A percentile compares a stretch with the other conserved stretches of the same genome.
Evolutionary conservation across 208 protist genomes (phyloP).

Genomic region (Porcisia hertigi): DNA sequence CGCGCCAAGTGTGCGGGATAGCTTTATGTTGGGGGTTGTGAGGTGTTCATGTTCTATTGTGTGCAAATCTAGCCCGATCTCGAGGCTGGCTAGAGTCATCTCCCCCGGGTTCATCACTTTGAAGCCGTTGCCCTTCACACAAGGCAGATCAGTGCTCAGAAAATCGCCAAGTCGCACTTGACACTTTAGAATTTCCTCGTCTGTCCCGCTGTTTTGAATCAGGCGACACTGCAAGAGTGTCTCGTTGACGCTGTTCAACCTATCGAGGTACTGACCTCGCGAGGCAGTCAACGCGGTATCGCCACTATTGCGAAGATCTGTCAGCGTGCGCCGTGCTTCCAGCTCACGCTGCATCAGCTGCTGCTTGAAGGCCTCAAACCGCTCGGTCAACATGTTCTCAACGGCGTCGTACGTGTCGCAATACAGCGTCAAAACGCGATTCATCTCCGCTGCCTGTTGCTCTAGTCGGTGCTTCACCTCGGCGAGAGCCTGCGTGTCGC

Average conservation of each 20-base stretch:
- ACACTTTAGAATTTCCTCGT: slow-evolving; percentile 70
- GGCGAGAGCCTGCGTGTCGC: slow-evolving; percentile 47
- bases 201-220: slow-evolving; percentile 57
- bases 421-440: slow-evolving; percentile 61
- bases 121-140: slow-evolving; percentile 64
- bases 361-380: slow-evolving; percentile 68
- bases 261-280: slow-evolving; percentile 47
- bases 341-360: slow-evolving; percentile 75
- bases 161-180: slow-evolving; percentile 36
- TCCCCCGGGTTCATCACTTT: slow-evolving; percentile 52
- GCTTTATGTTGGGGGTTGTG: background rate
- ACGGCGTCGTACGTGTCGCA: slow-evolving; percentile 68
- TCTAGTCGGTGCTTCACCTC: slow-evolving; percentile 55
- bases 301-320: slow-evolving; percentile 59
- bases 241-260: slow-evolving; percentile 63
- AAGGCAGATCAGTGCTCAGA: slow-evolving; percentile 41
- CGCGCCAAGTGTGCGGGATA: background rate
- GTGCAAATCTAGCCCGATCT: slow-evolving; percentile 62
- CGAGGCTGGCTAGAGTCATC: slow-evolving; percentile 42
- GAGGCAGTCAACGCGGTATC: slow-evolving; percentile 52
- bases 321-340: slow-evolving; percentile 55
- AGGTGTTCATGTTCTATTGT: slow-evolving; percentile 19
- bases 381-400: slow-evolving; percentile 68
- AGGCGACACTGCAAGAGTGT: slow-evolving; percentile 44
- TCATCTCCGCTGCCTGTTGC: slow-evolving; percentile 65